Base-by-base conservation (phyloP, 2,329 filamentous ascomycete genomes). In the Bertia moriformis region DNA sequence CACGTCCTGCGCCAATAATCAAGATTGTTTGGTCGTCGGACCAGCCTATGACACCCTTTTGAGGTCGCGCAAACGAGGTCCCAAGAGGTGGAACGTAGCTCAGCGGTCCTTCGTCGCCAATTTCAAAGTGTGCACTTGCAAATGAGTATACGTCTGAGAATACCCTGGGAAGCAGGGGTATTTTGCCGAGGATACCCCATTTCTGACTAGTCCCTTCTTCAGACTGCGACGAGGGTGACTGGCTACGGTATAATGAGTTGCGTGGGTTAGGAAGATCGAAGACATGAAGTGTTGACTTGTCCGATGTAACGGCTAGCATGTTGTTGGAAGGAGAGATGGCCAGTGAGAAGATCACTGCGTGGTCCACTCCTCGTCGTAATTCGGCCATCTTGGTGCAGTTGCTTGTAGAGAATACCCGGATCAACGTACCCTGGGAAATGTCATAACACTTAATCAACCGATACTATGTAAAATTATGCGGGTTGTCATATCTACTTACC, bases 221-320 rank as follows among this genome's bases (percentile, higher is more conserved):
- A 7, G 32, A 7, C 7, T 7, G 10, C 7, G 32, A 35, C 7
- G 32, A 10, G 17, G 46, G 42, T 56, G 51, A 41, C 50, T 54
- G 43, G 39, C 32, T 42, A 40, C 40, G 48, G 15, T 7, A 15
- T 13, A 18, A 12, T 15, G 7, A 7, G 55, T 44, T 60, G 62
- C 38, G 63, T 65, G 5, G 66, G 42, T 72, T 69, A 3, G 81
- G 80, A 1, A 95, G 69, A 51, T 96, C 87, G 53, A 95, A 98
- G 27, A 98, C 72, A 58, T 98, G 91, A 10, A 98, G 67, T 1
- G 88, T 98, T 4, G 85, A 88, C 60, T 96, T 98, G 65, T 98
- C 91, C 1, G 88, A 95, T 1, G 89, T 96, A 44, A 87, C 89
- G 18, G 91, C 91, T 10, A 96, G 69, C 52, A 87, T 71, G 33